phyloP scores from a whole-genome alignment of 2,329 filamentous ascomycete species.

The Aschersonia sp. region DNA sequence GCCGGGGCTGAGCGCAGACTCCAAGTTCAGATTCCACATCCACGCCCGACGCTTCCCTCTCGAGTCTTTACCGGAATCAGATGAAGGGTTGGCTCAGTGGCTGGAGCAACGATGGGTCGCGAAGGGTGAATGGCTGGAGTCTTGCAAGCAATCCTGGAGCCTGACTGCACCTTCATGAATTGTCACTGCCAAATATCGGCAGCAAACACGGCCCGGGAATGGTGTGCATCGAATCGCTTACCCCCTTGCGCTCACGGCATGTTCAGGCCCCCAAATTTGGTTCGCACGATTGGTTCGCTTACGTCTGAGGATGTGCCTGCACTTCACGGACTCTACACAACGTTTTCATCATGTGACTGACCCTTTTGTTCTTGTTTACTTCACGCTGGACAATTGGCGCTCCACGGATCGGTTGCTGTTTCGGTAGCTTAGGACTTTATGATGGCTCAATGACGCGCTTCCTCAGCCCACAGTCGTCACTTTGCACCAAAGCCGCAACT shows the following conservation, averaged over 20 bases:
- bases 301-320: no score
- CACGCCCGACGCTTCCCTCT: conserved; percentile 32
- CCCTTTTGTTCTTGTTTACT: not conserved
- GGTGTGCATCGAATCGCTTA: not conserved
- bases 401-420: no score
- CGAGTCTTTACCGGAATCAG: conserved; percentile 30
- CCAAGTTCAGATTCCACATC: conserved; percentile 32
- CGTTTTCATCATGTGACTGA: not conserved
- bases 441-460: not conserved
- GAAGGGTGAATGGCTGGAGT: conserved; percentile 36
- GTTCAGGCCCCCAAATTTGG: not conserved
- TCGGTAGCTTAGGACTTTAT: not conserved
- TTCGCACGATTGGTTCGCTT: no score
- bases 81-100: conserved; percentile 34
- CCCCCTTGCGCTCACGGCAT: not conserved
- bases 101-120: conserved; percentile 36
- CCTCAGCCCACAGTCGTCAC: no score
- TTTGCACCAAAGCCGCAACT: no score
- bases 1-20: conserved; percentile 19
- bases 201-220: not conserved
- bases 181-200: not conserved
- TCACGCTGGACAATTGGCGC: not conserved
- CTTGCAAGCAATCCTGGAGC: conserved; percentile 8
- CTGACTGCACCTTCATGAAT: conserved; percentile 1
- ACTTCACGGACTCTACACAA: no score